Conservation (phyloP, 1,139 yeast genomes). For the Geotrichum klebahnii region DNA sequence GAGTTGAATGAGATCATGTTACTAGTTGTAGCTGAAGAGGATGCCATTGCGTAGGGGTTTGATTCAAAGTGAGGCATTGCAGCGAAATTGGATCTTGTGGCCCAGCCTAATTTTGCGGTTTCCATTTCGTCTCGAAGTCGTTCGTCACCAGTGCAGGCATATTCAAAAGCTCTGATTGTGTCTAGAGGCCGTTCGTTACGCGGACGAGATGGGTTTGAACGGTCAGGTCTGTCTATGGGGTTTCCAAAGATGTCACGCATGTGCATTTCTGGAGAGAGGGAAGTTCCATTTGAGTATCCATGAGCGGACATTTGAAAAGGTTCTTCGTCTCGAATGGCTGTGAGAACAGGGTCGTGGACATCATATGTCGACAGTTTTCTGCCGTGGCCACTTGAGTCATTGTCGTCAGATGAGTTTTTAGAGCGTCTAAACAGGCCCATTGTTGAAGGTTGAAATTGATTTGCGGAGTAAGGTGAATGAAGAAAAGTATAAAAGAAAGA, state of each 20-base stretch:
- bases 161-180: constrained; percentile 88
- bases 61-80: constrained; percentile 35
- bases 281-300: constrained; percentile 43
- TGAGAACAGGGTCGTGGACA: constrained; percentile 81
- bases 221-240: constrained; percentile 68
- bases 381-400: constrained; percentile 25
- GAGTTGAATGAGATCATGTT: constrained; percentile 34
- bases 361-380: constrained; percentile 29
- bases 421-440: constrained; percentile 30
- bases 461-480: neutral
- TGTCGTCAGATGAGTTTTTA: constrained; percentile 15
- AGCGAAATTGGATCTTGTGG: constrained; percentile 57
- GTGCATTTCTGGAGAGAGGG: constrained; percentile 42
- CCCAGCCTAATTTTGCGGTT: constrained; percentile 73
- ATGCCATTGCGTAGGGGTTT: constrained; percentile 40
- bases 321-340: constrained; percentile 91
- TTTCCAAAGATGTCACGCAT: constrained; percentile 81
- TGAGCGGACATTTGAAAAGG: constrained; percentile 63
- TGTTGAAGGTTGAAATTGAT: neutral
- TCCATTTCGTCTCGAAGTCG: constrained; percentile 76
- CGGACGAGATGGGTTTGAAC: constrained; percentile 85
- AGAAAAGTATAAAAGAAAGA: neutral
- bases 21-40: constrained; percentile 30
- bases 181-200: constrained; percentile 95
- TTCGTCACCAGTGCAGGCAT: constrained; percentile 83